phyloP scores from a whole-genome alignment of 208 protist genomes.

The Leishmania tropica region DNA sequence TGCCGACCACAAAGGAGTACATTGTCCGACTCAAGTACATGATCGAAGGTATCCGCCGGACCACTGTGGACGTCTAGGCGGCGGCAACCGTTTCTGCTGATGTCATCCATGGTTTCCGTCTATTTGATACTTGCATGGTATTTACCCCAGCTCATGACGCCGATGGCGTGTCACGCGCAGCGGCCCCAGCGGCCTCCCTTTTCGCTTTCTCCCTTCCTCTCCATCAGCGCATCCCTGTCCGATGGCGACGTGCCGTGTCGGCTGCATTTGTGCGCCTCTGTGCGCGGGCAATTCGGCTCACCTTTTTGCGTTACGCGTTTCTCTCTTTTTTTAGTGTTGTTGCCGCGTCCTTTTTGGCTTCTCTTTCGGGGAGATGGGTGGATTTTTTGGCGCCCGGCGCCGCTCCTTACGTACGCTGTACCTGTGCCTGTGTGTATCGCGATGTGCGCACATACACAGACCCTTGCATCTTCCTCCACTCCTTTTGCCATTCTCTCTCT shows the following conservation, averaged over 20 bases:
- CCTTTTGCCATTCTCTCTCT: not conserved
- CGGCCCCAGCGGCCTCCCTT: not conserved
- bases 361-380: not conserved
- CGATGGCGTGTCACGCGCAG: not conserved
- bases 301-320: not conserved
- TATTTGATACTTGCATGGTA: not conserved
- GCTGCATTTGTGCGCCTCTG: not conserved
- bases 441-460: not conserved
- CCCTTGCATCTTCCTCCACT: too few species aligned
- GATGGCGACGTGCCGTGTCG: not conserved
- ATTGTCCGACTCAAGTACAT: constrained; percentile 61
- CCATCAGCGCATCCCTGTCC: not conserved
- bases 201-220: not conserved
- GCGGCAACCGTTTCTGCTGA: not conserved
- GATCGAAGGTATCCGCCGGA: constrained; percentile 75
- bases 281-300: not conserved
- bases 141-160: not conserved
- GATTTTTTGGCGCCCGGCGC: not conserved
- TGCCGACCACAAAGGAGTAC: constrained; percentile 71
- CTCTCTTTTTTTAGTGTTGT: not conserved
- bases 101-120: not conserved
- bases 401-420: not conserved
- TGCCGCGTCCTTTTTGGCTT: not conserved
- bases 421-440: not conserved
- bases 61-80: constrained; percentile 29